Evolutionary conservation across 2,329 filamentous ascomycete species (phyloP), one percentile per base, ranked within the genome.

Genomic region (Monilinia polystroma): DNA sequence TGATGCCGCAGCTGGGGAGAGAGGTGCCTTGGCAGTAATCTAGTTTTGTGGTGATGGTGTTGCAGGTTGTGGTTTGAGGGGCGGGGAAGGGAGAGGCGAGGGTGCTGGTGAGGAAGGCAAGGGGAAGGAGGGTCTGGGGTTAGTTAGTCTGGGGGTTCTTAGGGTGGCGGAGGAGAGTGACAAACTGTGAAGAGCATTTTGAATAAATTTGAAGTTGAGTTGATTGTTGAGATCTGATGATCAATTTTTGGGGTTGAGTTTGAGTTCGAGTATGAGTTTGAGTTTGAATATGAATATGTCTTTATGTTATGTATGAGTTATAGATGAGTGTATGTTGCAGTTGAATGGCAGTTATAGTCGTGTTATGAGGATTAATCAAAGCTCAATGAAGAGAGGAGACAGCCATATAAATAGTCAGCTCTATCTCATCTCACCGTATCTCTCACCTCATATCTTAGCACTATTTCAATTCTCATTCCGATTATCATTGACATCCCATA

Each of bases 151-250:
- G 16, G 11, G n/a, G 11, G n/a, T 10, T 51, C 1, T 16, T 51
- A 16, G 4, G 16, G 5, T 23, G 16, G n/a, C 3, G 8, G 10
- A 29, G 26, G 23, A 29, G 23, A 29, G n/a, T 4, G 16, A 59
- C 54, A 16, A 23, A 65, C 63, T 52, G 63, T 59, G 43, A 59
- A 65, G 54, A 65, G 43, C 63, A 65, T 65, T 62, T 62, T 62
- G 58, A 62, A 18, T 26, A 16, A 12, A n/a, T 14, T 38, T 62
- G 23, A 8, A 18, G 11, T 52, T 41, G 23, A 58, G n/a, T 14
- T 52, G 32, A 23, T 54, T 29, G 32, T n/a, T 63, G 29, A 26
- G 35, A 20, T 43, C 8, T 63, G 20, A 11, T n/a, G 23, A 29
- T 53, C 23, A 20, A 32, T 63, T 11, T 43, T 63, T 51, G 43